Evolutionary conservation across 2,329 filamentous ascomycete genomes (phyloP).

Genomic region (Colletotrichum cereale): DNA sequence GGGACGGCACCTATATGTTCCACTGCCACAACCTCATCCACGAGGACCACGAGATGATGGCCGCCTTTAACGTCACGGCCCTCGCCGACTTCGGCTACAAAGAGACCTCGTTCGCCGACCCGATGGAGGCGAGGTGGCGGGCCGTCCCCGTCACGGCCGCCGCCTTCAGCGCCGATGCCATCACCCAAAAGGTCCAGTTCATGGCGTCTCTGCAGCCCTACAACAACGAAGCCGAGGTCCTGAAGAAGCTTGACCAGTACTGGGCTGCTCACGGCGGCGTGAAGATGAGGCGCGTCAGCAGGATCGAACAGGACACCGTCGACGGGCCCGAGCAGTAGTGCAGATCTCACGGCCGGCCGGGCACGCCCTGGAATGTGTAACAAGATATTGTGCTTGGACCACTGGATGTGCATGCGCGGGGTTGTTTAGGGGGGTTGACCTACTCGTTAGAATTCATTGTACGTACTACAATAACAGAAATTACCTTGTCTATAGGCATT

Average conservation of each 20-base stretch:
- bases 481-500: too few relatives aligned
- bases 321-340: neutral
- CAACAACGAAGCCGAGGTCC: constrained; percentile 16
- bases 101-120: constrained; percentile 52
- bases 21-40: constrained; percentile 62
- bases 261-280: constrained; percentile 23
- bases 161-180: constrained; percentile 16
- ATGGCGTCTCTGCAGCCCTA: constrained; percentile 38
- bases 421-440: too few relatives aligned
- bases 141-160: constrained; percentile 24
- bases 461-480: too few relatives aligned
- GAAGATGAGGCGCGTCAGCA: constrained; percentile 14
- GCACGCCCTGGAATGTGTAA: too few relatives aligned
- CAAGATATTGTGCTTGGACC: too few relatives aligned
- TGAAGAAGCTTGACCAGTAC: constrained; percentile 2
- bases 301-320: neutral
- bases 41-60: constrained; percentile 62
- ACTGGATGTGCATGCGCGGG: too few relatives aligned
- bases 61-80: constrained; percentile 57
- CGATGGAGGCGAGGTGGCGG: constrained; percentile 53
- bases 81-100: constrained; percentile 55
- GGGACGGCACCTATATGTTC: constrained; percentile 65
- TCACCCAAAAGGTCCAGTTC: constrained; percentile 20
- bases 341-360: too few relatives aligned
- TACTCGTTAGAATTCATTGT: too few relatives aligned